A percentile compares a stretch with the other conserved stretches of the same genome.
Conservation (phyloP, 1,284 basidiomycete species). For the Sporisorium scitamineum region DNA sequence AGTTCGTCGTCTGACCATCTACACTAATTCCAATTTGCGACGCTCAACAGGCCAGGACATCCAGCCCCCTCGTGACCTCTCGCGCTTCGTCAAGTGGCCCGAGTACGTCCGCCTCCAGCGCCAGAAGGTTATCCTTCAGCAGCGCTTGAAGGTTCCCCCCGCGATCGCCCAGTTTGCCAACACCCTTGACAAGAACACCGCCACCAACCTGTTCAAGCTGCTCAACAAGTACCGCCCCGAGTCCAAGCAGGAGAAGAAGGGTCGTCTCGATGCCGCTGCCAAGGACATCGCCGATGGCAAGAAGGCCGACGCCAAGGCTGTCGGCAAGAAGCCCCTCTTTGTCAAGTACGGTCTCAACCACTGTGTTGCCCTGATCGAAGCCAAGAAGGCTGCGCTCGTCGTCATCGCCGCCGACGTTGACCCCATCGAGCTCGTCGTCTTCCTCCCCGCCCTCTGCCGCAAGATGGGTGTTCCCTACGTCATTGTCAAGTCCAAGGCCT, state of each 20-base stretch:
- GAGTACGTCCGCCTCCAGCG: constrained; percentile 98
- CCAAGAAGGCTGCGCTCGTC: constrained; percentile 97
- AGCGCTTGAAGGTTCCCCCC: constrained; percentile 98
- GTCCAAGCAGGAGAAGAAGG: constrained; percentile 97
- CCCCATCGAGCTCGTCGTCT: constrained; percentile 94
- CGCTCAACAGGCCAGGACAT: constrained; percentile 84
- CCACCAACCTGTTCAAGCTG: constrained; percentile 96
- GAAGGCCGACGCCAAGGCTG: constrained; percentile 68
- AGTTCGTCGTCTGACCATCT: not conserved
- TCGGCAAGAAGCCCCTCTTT: constrained; percentile 85
- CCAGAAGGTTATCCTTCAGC: constrained; percentile 98
- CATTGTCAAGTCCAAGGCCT: constrained; percentile 95
- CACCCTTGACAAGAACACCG: constrained; percentile 99
- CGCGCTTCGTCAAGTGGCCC: constrained; percentile 99
- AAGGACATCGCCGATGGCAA: constrained; percentile 79
- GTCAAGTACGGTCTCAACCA: constrained; percentile 99
- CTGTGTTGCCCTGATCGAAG: constrained; percentile 86
- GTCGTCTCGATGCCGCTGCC: constrained; percentile 83
- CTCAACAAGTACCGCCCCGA: constrained; percentile 95
- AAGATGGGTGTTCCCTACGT: constrained; percentile 99
- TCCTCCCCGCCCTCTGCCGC: constrained; percentile 96
- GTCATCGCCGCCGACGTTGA: constrained; percentile 98
- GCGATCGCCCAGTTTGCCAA: constrained; percentile 98
- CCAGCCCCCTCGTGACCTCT: constrained; percentile 88
- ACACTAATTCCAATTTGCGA: not conserved